Conservation (phyloP, 352 stramenopile species). For the Phytopythium litorale region DNA sequence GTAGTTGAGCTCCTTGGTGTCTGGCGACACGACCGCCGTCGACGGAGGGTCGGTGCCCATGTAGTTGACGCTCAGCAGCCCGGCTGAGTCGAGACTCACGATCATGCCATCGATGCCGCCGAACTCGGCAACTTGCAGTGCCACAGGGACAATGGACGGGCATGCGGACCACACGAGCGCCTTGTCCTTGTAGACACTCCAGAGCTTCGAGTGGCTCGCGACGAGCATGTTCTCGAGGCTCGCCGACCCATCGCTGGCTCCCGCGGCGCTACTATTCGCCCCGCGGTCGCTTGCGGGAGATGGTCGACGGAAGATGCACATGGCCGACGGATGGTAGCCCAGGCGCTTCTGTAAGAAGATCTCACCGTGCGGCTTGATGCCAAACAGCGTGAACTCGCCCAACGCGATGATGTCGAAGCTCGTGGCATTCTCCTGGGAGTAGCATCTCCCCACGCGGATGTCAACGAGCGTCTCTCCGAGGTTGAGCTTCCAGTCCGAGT, state of each 20-base stretch:
- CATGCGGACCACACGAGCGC: conserved; percentile 79
- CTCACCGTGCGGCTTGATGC: conserved; percentile 70
- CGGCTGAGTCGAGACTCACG: conserved; percentile 71
- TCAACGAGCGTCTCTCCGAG: conserved; percentile 58
- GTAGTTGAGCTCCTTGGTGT: conserved; percentile 87
- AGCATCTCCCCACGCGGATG: conserved; percentile 48
- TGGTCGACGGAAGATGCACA: conserved; percentile 48
- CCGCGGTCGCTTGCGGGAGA: conserved; percentile 13
- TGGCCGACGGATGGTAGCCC: conserved; percentile 59
- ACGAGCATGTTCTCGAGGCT: conserved; percentile 76
- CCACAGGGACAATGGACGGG: conserved; percentile 50
- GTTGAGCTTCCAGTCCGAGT: conserved; percentile 72
- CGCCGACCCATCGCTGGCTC: background rate
- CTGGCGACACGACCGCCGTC: conserved; percentile 54
- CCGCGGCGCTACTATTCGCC: background rate
- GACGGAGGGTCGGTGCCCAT: conserved; percentile 88
- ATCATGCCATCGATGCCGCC: conserved; percentile 78
- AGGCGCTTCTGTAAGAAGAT: conserved; percentile 78
- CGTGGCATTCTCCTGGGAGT: conserved; percentile 38
- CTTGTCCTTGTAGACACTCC: conserved; percentile 77
- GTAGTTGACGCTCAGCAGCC: conserved; percentile 79
- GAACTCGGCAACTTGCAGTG: conserved; percentile 61
- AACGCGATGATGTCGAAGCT: conserved; percentile 83
- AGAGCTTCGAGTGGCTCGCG: conserved; percentile 65
- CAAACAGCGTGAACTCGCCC: conserved; percentile 78